Evolutionary conservation across 129 eudicot genomes (phyloP), one percentile per base, ranked within the genome.

Genomic region (Flaveria brownii): DNA sequence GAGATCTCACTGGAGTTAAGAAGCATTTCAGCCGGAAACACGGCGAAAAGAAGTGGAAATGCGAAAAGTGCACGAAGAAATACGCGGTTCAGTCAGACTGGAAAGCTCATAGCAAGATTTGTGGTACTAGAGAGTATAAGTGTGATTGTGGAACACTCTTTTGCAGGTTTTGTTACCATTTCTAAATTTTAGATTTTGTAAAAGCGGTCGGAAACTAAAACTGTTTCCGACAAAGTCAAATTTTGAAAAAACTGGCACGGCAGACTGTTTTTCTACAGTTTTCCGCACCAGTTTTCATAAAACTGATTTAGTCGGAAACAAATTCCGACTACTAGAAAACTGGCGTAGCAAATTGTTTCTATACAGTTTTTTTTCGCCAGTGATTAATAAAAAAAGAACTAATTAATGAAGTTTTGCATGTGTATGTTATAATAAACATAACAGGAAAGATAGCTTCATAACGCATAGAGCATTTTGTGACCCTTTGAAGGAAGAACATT

Each of bases 1-100:
- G 96, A 8, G 97, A 92, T 80, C 88, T 92, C 36, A 92, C 93
- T 14, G 97, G 97, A 0, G 89, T 92, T 61, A 92, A 92, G 86
- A 92, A 92, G 42, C 97, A 92, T 56, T 92, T 77, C 54, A 87
- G 81, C 17, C 80, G 97, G 33, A 91, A 91, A 73, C 97, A 91
- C 6, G 97, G 96, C 0, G 97, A 91, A 78, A 87, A 89, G 85
- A 89, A 84, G 68, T 89, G 78, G 77, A 89, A 82, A 73, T 92
- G 97, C 26, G 96, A 89, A 8, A 87, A 86, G 43, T 92, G 97
- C 65, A 81, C 87, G 8, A 92, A 92, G 78, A 85, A 84, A 42
- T 92, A 92, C 14, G 97, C 97, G 0, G 96, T 92, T 51, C 87
- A 87, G 1, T 89, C 97, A 0, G 97, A 92, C 47, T 92, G 91